Evolutionary conservation across 306 rosid genomes (phyloP), one percentile per base, ranked within the genome.

Genomic region (Cucurbita ficifolia): DNA sequence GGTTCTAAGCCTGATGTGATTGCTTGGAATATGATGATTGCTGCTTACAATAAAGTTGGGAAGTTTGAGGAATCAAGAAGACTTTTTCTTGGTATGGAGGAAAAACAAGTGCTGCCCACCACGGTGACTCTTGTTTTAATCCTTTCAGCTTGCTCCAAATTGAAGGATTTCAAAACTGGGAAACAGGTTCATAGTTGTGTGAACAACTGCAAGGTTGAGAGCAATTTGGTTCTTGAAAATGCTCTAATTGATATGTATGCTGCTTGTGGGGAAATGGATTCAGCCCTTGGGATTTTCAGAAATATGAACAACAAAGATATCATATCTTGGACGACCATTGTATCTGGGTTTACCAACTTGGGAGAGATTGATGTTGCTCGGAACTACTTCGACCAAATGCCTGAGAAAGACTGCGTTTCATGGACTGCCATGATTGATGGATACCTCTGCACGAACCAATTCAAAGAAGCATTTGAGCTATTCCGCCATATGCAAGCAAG

Each of bases 391-490:
- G 82, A 85, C 78, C 78, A 83, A 73, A 93, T 87, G 89, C 81
- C 92, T 36, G 92, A 63, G 80, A 88, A 87, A 67, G 98, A 94
- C 79, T 75, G 79, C 48, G 81, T 94, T 80, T 90, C 95, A 8
- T 94, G 98, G 97, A 94, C 97, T 76, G 94, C 96, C 72, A 87
- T 90, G 83, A 88, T 94, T 73, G 97, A 94, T 72, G 90, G 96
- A 24, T 90, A 87, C 81, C 77, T 90, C 48, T 79, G 79, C 64
- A 76, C 75, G 79, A 94, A 89, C 80, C 79, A 75, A 75, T 94
- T 90, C 88, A 89, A 80, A 76, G 98, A 94, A 78, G 96, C 83
- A 42, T 82, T 94, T 82, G 84, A 42, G 54, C 87, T 94, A 50
- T 93, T 93, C 75, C 92, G 90, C 0, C 69, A 87, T 85, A 94